These are phyloP conservation scores for Paragyromitra xinjiangensis DNA, from an alignment of 495 filamentous ascomycete species.

Conservation along the genomic window DNA sequence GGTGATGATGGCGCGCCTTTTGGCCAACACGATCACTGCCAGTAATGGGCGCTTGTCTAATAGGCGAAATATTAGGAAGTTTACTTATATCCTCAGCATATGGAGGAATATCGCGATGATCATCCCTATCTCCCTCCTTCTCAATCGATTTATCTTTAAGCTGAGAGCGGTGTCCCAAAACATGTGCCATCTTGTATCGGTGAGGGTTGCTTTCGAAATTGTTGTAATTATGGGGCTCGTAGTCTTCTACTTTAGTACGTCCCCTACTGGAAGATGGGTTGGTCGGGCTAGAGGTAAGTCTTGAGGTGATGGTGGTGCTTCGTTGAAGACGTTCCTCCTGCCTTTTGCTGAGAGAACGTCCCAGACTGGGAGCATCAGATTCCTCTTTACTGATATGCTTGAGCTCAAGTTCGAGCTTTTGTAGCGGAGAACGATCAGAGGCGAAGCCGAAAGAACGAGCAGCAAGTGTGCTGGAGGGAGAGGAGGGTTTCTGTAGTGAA, in stretches of 20 bases:
- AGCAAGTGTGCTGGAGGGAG: slow-evolving; percentile 21
- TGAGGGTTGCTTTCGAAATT: slow-evolving; percentile 2
- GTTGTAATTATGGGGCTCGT: slow-evolving; percentile 17
- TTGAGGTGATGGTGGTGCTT: slow-evolving; percentile 51
- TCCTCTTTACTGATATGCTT: slow-evolving; percentile 92
- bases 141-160: slow-evolving; percentile 6
- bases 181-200: slow-evolving; percentile 34
- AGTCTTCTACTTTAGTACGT: slow-evolving; percentile 20
- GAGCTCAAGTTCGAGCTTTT: slow-evolving; percentile 87
- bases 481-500: slow-evolving; percentile 35
- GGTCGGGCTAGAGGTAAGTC: slow-evolving; percentile 30
- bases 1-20: slow-evolving; percentile 34
- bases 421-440: slow-evolving; percentile 75
- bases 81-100: slow-evolving; percentile 16
- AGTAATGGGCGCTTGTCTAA: slow-evolving; percentile 16
- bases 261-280: slow-evolving; percentile 23
- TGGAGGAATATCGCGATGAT: slow-evolving; percentile 12
- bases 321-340: slow-evolving; percentile 52
- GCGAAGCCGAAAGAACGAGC: slow-evolving; percentile 48
- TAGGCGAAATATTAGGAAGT: slow-evolving; percentile 12
- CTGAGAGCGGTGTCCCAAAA: slow-evolving; percentile 30
- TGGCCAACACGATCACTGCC: slow-evolving; percentile 37
- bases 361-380: slow-evolving; percentile 66
- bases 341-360: slow-evolving; percentile 51
- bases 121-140: slow-evolving; percentile 12